A percentile compares a stretch with the other conserved stretches of the same genome.
Conservation (phyloP, 1,139 yeast genomes). For the Suhomyces bolitotheri region DNA sequence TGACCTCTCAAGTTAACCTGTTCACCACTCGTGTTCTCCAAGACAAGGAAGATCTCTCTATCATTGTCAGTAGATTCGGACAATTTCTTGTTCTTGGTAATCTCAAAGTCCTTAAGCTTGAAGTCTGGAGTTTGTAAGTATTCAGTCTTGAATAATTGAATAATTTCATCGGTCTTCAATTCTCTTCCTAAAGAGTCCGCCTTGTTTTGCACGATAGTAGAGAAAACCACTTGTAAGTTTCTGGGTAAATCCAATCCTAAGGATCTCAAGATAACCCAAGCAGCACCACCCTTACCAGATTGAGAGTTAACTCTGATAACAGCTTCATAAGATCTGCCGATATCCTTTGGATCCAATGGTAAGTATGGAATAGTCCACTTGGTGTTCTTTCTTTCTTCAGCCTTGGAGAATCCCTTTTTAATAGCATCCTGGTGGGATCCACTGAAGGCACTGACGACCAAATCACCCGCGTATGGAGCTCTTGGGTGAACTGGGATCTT, state of each 20-base stretch:
- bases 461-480: constrained; percentile 51
- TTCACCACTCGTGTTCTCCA: constrained; percentile 28
- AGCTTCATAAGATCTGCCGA: constrained; percentile 53
- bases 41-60: constrained; percentile 29
- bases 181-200: constrained; percentile 49
- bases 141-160: constrained; percentile 37
- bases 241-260: constrained; percentile 52
- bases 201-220: constrained; percentile 38
- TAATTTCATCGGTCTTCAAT: constrained; percentile 45
- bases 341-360: constrained; percentile 52
- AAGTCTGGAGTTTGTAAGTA: constrained; percentile 31
- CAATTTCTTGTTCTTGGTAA: constrained; percentile 25
- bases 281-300: constrained; percentile 54
- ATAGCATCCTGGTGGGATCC: constrained; percentile 55
- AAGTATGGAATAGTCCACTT: constrained; percentile 49
- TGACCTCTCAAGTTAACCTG: constrained; percentile 31
- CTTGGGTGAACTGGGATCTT: constrained; percentile 50
- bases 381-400: constrained; percentile 26
- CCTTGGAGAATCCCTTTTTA: constrained; percentile 45
- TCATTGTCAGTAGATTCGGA: constrained; percentile 19
- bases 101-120: constrained; percentile 37
- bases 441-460: constrained; percentile 51
- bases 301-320: constrained; percentile 53
- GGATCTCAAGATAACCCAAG: constrained; percentile 50
- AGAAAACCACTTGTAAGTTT: constrained; percentile 45